Conservation (phyloP, 169 alveolate genomes). For the Eimeria sp. region DNA sequence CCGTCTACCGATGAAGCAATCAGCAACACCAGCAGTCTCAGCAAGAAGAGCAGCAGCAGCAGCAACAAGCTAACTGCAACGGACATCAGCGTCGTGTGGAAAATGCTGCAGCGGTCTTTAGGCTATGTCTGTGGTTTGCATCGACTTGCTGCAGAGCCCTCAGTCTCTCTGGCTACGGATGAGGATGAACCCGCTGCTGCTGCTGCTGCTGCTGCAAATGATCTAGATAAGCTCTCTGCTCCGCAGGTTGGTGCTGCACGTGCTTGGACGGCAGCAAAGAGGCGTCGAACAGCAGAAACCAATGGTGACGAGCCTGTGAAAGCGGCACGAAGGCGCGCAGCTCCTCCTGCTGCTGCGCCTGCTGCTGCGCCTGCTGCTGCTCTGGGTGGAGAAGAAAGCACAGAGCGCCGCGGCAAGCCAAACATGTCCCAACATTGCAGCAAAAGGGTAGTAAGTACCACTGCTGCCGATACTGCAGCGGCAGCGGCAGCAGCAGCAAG, state of each 20-base stretch:
- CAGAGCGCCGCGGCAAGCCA: neutral
- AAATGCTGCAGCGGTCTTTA: slow-evolving; percentile 61
- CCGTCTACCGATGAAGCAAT: neutral
- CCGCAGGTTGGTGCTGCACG: neutral
- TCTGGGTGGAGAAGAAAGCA: neutral
- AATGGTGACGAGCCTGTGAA: neutral
- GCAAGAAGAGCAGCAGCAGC: neutral
- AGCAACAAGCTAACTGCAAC: neutral
- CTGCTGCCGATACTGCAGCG: neutral
- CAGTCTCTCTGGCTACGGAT: neutral
- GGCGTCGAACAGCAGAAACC: neutral
- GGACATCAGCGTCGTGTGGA: slow-evolving; percentile 3
- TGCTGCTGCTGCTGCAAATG: neutral
- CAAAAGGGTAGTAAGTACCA: neutral
- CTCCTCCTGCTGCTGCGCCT: neutral
- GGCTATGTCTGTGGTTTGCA: slow-evolving; percentile 63
- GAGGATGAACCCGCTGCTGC: slow-evolving; percentile 8
- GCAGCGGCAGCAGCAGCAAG: slow-evolving; percentile 20
- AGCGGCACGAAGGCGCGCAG: neutral
- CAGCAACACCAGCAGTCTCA: neutral
- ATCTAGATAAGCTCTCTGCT: neutral
- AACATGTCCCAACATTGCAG: neutral
- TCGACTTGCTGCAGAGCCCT: slow-evolving; percentile 14
- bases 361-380: neutral
- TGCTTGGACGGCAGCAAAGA: neutral